Conservation (phyloP, 176 grass and related monocot genomes). For the Avena insularis region DNA sequence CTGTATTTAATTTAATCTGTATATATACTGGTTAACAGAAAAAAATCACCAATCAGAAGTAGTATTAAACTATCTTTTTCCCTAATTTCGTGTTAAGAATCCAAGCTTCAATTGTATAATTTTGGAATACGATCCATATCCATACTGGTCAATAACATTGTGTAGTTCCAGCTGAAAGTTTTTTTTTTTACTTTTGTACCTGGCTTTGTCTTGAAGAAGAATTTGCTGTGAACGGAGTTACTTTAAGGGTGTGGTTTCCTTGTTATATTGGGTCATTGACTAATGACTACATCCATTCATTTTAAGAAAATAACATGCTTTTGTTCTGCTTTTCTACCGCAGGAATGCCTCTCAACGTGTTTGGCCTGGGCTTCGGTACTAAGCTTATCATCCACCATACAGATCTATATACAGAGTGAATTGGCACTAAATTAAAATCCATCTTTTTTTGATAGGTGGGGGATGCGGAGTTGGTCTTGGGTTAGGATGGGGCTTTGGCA, state of each 20-base stretch:
- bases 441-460: conserved; percentile 63
- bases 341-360: conserved; percentile 89
- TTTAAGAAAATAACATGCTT: conserved; percentile 24
- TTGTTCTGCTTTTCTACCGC: conserved; percentile 49
- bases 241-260: neutral
- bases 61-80: neutral
- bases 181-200: neutral
- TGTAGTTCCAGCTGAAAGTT: neutral
- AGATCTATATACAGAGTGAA: neutral
- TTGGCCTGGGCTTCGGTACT: conserved; percentile 88
- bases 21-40: neutral
- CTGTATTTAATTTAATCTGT: neutral
- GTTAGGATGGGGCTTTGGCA: conserved; percentile 93
- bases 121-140: neutral
- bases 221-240: neutral
- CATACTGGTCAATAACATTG: neutral
- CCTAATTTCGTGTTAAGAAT: neutral
- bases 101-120: neutral
- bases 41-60: neutral
- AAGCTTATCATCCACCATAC: conserved; percentile 29
- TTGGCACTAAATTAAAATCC: conserved; percentile 20
- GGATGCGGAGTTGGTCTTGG: conserved; percentile 88
- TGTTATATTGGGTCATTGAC: neutral
- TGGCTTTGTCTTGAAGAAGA: neutral
- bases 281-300: neutral